phyloP scores from a whole-genome alignment of 2,329 filamentous ascomycete genomes.

The Trematosphaeria pertusa region DNA sequence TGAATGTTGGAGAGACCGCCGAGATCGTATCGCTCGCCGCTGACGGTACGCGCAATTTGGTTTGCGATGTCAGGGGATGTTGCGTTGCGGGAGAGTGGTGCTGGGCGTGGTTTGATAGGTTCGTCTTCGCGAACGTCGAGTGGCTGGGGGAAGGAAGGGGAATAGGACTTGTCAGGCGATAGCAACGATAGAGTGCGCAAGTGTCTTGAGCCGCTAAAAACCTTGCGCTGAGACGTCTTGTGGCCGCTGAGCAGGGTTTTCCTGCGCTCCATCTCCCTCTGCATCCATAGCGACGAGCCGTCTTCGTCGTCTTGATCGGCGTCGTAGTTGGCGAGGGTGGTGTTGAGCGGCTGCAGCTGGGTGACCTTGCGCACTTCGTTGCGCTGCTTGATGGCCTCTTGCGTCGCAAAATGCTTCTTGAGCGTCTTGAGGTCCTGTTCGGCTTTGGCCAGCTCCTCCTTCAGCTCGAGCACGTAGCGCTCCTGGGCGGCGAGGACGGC shows the following conservation, averaged over 20 bases:
- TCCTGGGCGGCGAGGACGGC: slow-evolving; percentile 93
- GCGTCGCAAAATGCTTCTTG: slow-evolving; percentile 82
- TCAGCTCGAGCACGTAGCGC: slow-evolving; percentile 85
- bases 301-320: slow-evolving; percentile 52
- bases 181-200: slow-evolving; percentile 78
- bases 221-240: slow-evolving; percentile 58
- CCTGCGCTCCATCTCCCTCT: slow-evolving; percentile 73
- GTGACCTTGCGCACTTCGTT: slow-evolving; percentile 63
- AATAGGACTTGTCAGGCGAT: slow-evolving; percentile 63
- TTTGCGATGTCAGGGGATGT: slow-evolving; percentile 43
- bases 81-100: slow-evolving; percentile 25
- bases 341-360: slow-evolving; percentile 65
- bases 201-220: slow-evolving; percentile 69
- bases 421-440: slow-evolving; percentile 77
- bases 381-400: slow-evolving; percentile 79
- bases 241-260: slow-evolving; percentile 68
- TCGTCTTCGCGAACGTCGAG: slow-evolving; percentile 44
- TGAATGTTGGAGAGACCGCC: slow-evolving; percentile 41
- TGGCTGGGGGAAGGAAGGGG: slow-evolving; percentile 47
- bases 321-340: slow-evolving; percentile 41
- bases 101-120: slow-evolving; percentile 7
- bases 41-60: slow-evolving; percentile 30
- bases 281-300: slow-evolving; percentile 52
- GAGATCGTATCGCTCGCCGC: slow-evolving; percentile 41
- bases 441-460: slow-evolving; percentile 85